phyloP scores from a whole-genome alignment of 495 filamentous ascomycete genomes.

The Patellaria atrata region DNA sequence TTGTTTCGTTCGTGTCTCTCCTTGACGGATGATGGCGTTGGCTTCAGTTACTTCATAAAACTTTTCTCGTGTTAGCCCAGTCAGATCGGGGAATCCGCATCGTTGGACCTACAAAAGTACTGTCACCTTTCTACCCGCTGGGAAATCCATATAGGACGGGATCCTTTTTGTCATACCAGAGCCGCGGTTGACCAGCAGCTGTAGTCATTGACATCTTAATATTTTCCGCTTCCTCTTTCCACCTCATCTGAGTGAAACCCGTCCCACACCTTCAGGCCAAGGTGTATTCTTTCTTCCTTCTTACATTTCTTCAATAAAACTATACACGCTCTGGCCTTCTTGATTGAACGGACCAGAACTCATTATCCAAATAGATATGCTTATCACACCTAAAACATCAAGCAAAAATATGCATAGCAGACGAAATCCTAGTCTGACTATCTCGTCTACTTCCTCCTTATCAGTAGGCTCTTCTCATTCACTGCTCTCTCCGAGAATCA shows the following conservation, averaged over 20 bases:
- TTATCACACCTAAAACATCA: slow-evolving; percentile 14
- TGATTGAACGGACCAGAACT: too few relatives aligned
- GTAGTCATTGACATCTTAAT: slow-evolving; percentile 1
- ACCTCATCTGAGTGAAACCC: background rate
- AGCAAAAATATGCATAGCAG: slow-evolving; percentile 25
- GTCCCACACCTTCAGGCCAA: slow-evolving; percentile 15
- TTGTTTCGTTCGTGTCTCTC: background rate
- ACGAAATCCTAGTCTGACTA: slow-evolving; percentile 23
- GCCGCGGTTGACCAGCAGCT: background rate
- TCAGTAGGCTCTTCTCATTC: slow-evolving; percentile 14
- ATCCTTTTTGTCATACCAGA: background rate
- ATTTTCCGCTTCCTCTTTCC: slow-evolving; percentile 1
- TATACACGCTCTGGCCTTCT: background rate
- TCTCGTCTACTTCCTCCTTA: slow-evolving; percentile 23
- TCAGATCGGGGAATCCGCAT: too few relatives aligned
- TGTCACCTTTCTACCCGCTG: too few relatives aligned
- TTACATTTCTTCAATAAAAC: background rate
- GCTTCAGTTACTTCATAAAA: too few relatives aligned
- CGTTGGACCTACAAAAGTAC: too few relatives aligned
- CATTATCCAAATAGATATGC: slow-evolving; percentile 10
- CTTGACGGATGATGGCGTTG: slow-evolving; percentile 1
- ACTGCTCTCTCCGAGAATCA: slow-evolving; percentile 39
- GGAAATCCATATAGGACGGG: too few relatives aligned
- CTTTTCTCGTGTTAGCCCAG: too few relatives aligned
- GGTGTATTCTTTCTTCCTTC: slow-evolving; percentile 7